A percentile compares a stretch with the other conserved stretches of the same genome.
These are phyloP conservation scores for Trichoderma cornu-damae DNA, from an alignment of 2,329 filamentous ascomycete species.

Conservation along the genomic window DNA sequence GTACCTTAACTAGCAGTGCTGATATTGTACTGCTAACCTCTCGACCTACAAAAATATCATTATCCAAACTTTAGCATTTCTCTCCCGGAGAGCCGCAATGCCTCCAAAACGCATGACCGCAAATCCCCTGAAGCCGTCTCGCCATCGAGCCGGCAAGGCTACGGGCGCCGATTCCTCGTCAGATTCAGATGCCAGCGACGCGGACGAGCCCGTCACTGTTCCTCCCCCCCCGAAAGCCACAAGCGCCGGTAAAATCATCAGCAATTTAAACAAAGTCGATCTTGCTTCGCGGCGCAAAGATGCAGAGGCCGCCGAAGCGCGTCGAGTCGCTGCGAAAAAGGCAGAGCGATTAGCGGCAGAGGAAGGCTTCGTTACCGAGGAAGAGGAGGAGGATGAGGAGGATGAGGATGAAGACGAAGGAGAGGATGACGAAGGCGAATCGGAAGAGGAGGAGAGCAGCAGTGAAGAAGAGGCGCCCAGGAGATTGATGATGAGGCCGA, in stretches of 20 bases:
- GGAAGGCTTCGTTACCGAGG: conserved; percentile 59
- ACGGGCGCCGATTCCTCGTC: conserved; percentile 51
- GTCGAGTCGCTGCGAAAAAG: conserved; percentile 44
- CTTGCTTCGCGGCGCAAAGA: conserved; percentile 44
- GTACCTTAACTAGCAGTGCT: too few relatives aligned
- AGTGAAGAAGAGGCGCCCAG: conserved; percentile 55
- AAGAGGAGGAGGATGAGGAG: conserved; percentile 41
- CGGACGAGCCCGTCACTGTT: conserved; percentile 33
- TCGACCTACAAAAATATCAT: not conserved
- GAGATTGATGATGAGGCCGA: conserved; percentile 56
- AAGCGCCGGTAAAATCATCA: conserved; percentile 53
- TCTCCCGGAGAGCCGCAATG: conserved; percentile 33
- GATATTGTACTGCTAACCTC: not conserved
- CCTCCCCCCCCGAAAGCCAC: conserved; percentile 53
- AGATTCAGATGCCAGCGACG: conserved; percentile 47
- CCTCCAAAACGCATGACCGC: conserved; percentile 88
- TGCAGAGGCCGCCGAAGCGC: conserved; percentile 44
- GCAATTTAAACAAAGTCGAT: conserved; percentile 49
- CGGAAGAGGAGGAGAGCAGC: conserved; percentile 41
- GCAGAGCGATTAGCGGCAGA: conserved; percentile 51
- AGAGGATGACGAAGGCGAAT: conserved; percentile 38
- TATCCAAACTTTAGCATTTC: not conserved
- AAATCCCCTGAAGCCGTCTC: conserved; percentile 73
- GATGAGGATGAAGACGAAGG: conserved; percentile 33
- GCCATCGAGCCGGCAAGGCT: conserved; percentile 82